A percentile compares a stretch with the other conserved stretches of the same genome.
Evolutionary conservation across 1,284 basidiomycete species (phyloP).

Genomic region (Tilletia walkeri): DNA sequence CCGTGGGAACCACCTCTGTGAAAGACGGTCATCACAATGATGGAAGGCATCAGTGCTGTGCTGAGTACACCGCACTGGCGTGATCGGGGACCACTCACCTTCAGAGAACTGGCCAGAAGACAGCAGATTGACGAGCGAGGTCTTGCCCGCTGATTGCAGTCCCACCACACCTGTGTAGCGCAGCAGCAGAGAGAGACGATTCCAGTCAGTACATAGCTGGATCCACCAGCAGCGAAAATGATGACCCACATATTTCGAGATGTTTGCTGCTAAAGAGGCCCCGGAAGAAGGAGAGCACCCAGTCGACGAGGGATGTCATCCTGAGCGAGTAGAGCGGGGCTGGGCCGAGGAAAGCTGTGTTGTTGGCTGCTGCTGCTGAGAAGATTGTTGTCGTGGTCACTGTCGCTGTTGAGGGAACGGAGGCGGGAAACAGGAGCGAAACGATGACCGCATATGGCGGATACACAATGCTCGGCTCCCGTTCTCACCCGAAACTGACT

Average conservation of each 20-base stretch:
- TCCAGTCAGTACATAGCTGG: too few species aligned
- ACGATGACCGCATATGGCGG: too few species aligned
- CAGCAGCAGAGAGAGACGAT: too few species aligned
- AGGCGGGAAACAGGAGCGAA: too few species aligned
- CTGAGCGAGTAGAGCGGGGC: too few species aligned
- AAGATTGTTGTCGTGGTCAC: too few species aligned
- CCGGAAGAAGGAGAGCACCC: constrained; percentile 54
- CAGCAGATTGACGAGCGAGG: constrained; percentile 84
- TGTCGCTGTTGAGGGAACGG: too few species aligned
- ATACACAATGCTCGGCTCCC: too few species aligned
- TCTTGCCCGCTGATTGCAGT: constrained; percentile 90
- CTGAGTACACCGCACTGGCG: neutral
- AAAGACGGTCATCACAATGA: neutral
- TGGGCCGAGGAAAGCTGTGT: too few species aligned
- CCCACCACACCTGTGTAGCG: constrained; percentile 75
- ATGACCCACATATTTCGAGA: constrained; percentile 71
- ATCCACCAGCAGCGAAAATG: neutral
- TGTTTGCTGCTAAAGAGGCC: constrained; percentile 78
- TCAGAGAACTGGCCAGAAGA: constrained; percentile 71
- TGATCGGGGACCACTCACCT: constrained; percentile 60
- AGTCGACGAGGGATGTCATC: constrained; percentile 31
- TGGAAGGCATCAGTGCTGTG: too few species aligned
- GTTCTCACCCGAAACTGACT: too few species aligned
- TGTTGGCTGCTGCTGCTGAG: too few species aligned
- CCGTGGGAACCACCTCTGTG: constrained; percentile 88